Evolutionary conservation across 768 basidiomycete species (phyloP), one percentile per base, ranked within the genome.

Genomic region (Naganishia onofrii): DNA sequence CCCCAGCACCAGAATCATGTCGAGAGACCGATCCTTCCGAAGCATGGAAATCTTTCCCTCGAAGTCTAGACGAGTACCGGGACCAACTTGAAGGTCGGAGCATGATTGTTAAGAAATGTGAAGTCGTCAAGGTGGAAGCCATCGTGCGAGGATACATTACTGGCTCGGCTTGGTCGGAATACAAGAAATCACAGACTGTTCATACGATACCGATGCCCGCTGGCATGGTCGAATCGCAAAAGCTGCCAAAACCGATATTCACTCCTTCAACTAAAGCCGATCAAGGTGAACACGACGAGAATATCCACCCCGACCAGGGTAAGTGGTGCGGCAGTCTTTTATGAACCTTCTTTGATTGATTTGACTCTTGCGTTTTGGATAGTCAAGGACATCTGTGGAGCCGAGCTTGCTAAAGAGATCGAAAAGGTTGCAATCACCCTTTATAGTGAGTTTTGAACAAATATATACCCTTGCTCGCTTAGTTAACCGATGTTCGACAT

Each of bases 211-310:
- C 83, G 9, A 83, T 96, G 60, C 89, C 90, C 0, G 81, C 84
- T 6, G 91, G 88, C 10, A 83, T 96, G 64, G 84, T 87, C n/a
- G 94, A 99, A 83, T 91, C 90, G 0, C 85, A 91, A 74, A 88
- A 89, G 76, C 83, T 99, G 26, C 86, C 88, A 0, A 83, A 88
- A 70, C 91, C 94, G 1, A 82, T 97, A 32, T 94, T 99, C 80
- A 99, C 96, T 0, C 96, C 96, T 0, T 95, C 93, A 0, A 98
- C 96, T 7, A 98, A 99, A 79, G 96, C 95, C 0, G 93, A 92
- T 67, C 88, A 90, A 76, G 96, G 96, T 0, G 84, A 85, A 53
- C 94, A 99, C 76, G 96, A 99, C 79, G 94, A 98, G 81, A 99
- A 99, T 78, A 92, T 95, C 71, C 89, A 90, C 60, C 90, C 91